These are phyloP conservation scores for Tieghemostelium lacteum DNA, from an alignment of 78 protist genomes.

Conservation along the genomic window DNA sequence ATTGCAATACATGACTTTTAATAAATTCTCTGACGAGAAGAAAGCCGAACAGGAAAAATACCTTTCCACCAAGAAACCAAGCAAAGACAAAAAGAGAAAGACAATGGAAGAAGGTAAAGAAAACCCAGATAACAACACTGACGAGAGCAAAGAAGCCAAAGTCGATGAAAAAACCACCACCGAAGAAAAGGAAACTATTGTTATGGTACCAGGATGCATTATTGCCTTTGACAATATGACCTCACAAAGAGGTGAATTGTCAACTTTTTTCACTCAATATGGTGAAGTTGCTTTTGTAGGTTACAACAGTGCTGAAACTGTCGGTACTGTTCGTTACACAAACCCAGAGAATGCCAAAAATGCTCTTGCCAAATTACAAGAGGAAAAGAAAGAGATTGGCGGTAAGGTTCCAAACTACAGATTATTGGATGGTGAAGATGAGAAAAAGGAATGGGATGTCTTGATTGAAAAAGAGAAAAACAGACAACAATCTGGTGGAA, in stretches of 20 bases:
- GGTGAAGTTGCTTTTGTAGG: constrained; percentile 32
- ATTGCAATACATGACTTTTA: constrained; percentile 26
- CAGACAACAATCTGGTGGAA: neutral
- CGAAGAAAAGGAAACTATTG: neutral
- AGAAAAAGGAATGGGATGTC: constrained; percentile 36
- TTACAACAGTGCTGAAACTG: neutral
- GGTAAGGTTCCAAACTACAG: constrained; percentile 34
- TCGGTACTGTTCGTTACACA: constrained; percentile 24
- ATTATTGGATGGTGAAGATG: constrained; percentile 49
- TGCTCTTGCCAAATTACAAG: constrained; percentile 8
- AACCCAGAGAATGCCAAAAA: constrained; percentile 29
- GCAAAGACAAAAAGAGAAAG: constrained; percentile 21
- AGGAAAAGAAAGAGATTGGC: constrained; percentile 45
- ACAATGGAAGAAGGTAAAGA: constrained; percentile 1
- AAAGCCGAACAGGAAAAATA: constrained; percentile 3
- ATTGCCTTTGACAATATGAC: constrained; percentile 9
- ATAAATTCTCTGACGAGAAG: constrained; percentile 17
- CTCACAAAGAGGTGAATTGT: neutral
- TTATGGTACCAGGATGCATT: constrained; percentile 29
- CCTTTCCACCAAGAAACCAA: neutral
- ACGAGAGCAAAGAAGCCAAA: neutral
- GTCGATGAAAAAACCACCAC: neutral
- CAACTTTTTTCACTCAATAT: constrained; percentile 21
- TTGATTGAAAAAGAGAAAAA: neutral
- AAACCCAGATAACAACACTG: neutral